Conservation (phyloP, 2,329 filamentous ascomycete genomes). For the Talaromyces sp. region DNA sequence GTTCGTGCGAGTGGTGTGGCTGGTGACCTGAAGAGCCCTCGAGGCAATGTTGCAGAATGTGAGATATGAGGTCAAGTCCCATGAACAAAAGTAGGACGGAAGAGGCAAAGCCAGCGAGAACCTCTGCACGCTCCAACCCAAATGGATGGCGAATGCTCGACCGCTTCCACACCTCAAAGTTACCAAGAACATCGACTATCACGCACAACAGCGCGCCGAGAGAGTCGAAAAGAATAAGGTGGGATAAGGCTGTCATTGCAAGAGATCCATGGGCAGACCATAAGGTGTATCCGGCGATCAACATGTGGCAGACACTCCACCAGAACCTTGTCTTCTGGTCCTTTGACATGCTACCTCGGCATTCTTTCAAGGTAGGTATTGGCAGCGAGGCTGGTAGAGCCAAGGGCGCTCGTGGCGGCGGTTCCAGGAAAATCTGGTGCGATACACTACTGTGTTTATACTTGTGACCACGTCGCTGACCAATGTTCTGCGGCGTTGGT, state of each 20-base stretch:
- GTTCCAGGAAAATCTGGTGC: constrained; percentile 94
- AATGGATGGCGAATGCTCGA: constrained; percentile 92
- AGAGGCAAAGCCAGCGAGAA: constrained; percentile 92
- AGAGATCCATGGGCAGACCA: constrained; percentile 81
- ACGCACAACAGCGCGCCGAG: constrained; percentile 88
- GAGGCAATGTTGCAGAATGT: constrained; percentile 88
- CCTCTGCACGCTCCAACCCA: constrained; percentile 83
- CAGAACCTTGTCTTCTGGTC: constrained; percentile 77
- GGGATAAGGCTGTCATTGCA: constrained; percentile 85
- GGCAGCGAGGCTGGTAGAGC: constrained; percentile 88
- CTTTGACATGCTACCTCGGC: constrained; percentile 80
- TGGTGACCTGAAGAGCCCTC: constrained; percentile 71
- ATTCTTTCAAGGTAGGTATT: constrained; percentile 82
- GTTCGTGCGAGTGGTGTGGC: constrained; percentile 64
- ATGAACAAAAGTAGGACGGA: constrained; percentile 96
- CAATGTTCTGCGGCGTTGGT: constrained; percentile 62
- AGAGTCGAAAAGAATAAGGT: constrained; percentile 92
- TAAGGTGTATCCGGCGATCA: constrained; percentile 77
- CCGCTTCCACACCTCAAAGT: constrained; percentile 96
- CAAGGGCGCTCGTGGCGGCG: constrained; percentile 75
- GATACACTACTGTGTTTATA: constrained; percentile 97
- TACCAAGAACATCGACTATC: constrained; percentile 84
- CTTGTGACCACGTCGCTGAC: constrained; percentile 88
- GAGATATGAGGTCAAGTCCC: constrained; percentile 89
- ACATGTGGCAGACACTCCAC: constrained; percentile 87